These are phyloP conservation scores for Rhododendron griersonianum DNA, from an alignment of 148 eudicot species.

Conservation along the genomic window DNA sequence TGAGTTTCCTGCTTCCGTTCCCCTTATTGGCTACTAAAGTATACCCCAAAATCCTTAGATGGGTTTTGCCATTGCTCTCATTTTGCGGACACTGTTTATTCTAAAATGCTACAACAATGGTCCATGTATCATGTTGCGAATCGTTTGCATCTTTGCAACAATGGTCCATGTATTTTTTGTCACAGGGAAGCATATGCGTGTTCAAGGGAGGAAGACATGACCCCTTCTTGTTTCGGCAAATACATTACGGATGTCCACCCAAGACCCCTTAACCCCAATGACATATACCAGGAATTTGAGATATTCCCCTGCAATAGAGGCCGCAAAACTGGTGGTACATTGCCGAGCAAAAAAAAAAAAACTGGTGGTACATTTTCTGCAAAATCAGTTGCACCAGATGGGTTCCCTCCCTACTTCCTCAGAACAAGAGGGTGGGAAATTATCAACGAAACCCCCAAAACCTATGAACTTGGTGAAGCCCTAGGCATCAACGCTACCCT, in stretches of 20 bases:
- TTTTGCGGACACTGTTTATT: no score
- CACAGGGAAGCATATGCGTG: conserved; percentile 52
- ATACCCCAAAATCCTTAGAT: no score
- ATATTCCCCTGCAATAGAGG: conserved; percentile 11
- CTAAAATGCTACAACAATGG: no score
- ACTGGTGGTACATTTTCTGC: conserved; percentile 21
- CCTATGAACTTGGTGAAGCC: conserved; percentile 45
- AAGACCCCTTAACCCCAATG: background rate
- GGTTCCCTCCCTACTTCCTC: conserved; percentile 53
- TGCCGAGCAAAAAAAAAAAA: no score
- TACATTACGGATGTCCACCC: conserved; percentile 24
- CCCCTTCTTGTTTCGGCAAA: conserved; percentile 29
- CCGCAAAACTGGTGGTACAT: conserved; percentile 9
- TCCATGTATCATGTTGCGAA: no score
- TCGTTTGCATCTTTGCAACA: no score
- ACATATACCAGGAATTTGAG: conserved; percentile 21
- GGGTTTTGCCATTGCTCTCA: no score
- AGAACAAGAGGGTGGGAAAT: conserved; percentile 42
- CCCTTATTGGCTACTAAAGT: no score
- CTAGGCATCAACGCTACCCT: conserved; percentile 47
- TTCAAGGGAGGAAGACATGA: conserved; percentile 54
- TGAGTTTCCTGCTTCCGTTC: no score
- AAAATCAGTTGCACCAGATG: conserved; percentile 50
- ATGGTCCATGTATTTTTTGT: background rate
- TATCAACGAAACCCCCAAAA: conserved; percentile 20